Base-by-base conservation (phyloP, 306 rosid genomes). In the Vicia faba region DNA sequence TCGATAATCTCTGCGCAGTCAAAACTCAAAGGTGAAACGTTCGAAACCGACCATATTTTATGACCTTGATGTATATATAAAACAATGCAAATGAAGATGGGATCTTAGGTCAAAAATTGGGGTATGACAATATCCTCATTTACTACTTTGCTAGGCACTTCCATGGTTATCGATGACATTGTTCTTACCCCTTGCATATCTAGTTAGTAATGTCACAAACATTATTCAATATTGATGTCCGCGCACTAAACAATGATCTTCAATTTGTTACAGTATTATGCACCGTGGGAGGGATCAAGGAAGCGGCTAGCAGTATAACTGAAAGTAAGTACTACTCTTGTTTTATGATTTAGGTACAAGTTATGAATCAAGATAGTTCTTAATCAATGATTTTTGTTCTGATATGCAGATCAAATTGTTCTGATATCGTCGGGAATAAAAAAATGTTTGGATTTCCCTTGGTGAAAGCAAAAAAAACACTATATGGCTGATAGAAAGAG, bases 151-250 rank as follows among this genome's bases (percentile, higher is more conserved):
- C 89, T 85, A 4, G 91, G 96, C 3, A 87, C 91, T 66, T 75
- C 89, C 35, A 90, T 90, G 96, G 95, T 90, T 43, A 87, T 90
- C 31, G 95, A 95, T 0, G 95, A 90, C n/a, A 95, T 92, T 3
- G 80, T 87, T 33, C 88, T 85, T 69, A 85, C 95, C 69, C 95
- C 95, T 53, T 87, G 85, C 71, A 87, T 87, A 0, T 90, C 95
- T 14, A 88, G 96, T 86, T 54, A 9, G 48, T 72, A 3, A 49
- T 18, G 23, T 46, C 53, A 14, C 15, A 46, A 14, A 14, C 20
- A 5, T 6, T 6, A 14, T 14, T 4, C 5, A 28, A 28, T 28
- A 28, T 45, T 6, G 9, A 14, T 4, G 9, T n/a, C 2, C 5
- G 12, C 15, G 2, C 5, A 0, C 12, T 11, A 40, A 0, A 40